Conservation (phyloP, 192 early-diverging fungal genomes). For the Backusella psychrophila region DNA sequence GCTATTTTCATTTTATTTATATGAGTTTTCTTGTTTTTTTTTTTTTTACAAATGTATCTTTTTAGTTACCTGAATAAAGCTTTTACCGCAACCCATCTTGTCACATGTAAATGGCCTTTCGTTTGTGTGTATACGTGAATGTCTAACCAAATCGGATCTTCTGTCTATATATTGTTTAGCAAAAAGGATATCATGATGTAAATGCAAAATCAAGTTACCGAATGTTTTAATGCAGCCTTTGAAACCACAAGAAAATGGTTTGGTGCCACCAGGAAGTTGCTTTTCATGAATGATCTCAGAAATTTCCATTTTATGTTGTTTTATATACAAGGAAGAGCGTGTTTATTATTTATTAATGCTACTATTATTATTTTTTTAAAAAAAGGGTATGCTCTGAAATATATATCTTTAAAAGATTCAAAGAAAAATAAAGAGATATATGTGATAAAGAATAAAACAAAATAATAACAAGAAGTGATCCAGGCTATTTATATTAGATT, state of each 20-base stretch:
- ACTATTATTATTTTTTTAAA: not conserved
- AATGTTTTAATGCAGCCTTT: constrained; percentile 67
- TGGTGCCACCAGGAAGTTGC: constrained; percentile 40
- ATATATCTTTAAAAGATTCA: not conserved
- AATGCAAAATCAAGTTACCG: constrained; percentile 32
- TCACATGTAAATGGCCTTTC: constrained; percentile 68
- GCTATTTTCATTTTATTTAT: constrained; percentile 17
- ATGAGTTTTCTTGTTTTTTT: constrained; percentile 18
- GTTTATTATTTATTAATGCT: not conserved
- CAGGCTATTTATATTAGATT: not conserved
- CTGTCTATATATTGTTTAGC: constrained; percentile 19
- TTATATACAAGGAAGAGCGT: not conserved
- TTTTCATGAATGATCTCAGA: constrained; percentile 52
- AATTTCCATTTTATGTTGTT: constrained; percentile 47
- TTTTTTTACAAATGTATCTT: no score
- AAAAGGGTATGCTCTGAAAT: not conserved
- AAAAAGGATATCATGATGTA: not conserved
- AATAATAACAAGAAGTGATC: not conserved
- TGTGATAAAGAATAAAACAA: not conserved
- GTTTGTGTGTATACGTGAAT: constrained; percentile 74
- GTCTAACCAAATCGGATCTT: constrained; percentile 66
- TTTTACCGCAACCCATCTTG: constrained; percentile 64
- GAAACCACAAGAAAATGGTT: constrained; percentile 57
- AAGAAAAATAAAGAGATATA: not conserved
- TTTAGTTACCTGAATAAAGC: constrained; percentile 62